phyloP scores from a whole-genome alignment of 768 basidiomycete species.

The Tricholoma furcatifolium region DNA sequence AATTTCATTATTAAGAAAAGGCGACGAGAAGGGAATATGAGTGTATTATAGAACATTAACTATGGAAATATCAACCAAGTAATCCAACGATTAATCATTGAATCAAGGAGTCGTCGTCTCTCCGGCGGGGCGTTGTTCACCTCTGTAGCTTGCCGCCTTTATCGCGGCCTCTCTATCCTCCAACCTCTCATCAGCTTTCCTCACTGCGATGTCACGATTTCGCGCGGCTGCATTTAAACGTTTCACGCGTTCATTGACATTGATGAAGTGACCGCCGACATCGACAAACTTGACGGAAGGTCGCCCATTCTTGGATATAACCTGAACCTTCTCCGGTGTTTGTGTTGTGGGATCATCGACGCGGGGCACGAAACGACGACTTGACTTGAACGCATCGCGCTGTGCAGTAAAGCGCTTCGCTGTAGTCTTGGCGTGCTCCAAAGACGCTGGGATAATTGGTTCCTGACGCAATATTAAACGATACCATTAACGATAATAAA shows the following conservation, averaged over 20 bases:
- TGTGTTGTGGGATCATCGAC: conserved; percentile 37
- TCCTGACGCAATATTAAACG: conserved; percentile 39
- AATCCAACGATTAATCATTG: no score
- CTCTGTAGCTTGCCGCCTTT: neutral
- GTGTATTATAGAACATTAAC: no score
- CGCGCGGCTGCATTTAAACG: conserved; percentile 51
- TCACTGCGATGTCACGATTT: conserved; percentile 32
- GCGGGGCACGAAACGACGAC: conserved; percentile 37
- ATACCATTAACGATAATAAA: neutral
- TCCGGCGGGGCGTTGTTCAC: neutral
- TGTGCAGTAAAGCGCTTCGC: conserved; percentile 34
- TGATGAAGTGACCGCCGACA: conserved; percentile 69
- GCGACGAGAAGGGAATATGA: no score
- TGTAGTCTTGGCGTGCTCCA: conserved; percentile 46
- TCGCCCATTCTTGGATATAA: conserved; percentile 43
- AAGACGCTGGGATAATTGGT: conserved; percentile 55
- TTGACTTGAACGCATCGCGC: conserved; percentile 35
- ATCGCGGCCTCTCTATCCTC: no score
- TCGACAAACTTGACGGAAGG: conserved; percentile 69
- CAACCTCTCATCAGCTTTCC: conserved; percentile 22
- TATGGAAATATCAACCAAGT: no score
- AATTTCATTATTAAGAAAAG: no score
- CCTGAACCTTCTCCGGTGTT: conserved; percentile 35
- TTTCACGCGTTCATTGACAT: conserved; percentile 49
- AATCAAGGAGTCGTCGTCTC: no score